Evolutionary conservation across 2,329 filamentous ascomycete species (phyloP), one percentile per base, ranked within the genome.

Genomic region (Claviceps fusiformis): DNA sequence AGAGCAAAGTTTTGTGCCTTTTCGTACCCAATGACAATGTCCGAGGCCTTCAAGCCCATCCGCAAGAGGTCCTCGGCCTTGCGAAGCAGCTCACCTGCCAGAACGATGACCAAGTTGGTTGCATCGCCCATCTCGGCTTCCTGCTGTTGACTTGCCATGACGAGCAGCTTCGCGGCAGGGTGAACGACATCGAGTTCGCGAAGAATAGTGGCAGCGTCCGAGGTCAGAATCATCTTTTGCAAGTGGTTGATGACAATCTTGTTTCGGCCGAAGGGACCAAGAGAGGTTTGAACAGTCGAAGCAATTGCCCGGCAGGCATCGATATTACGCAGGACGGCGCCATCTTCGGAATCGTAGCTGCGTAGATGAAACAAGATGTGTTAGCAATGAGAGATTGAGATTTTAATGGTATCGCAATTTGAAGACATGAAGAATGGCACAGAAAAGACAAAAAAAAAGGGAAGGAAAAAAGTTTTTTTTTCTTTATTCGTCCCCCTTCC

Each of bases 221-320:
- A 97, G 63, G 95, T 98, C 61, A 98, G 79, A 65, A 96, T 95
- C 93, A 98, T 96, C 80, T 98, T 98, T 73, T 95, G 89, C 60
- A 98, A 80, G 75, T 98, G 95, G 79, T 98, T 98, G 79, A 98
- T 97, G 75, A 98, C 89, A 68, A 98, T 91, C 78, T 98, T 98
- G 80, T 98, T 98, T 73, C 93, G 88, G 67, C 93, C 93, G 73
- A 95, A 96, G 58, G 93, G 93, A 53, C 93, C 95, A 41, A 98
- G 81, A 49, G 93, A 97, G 56, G 93, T 97, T 77, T 95, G 90
- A 52, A 98, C 93, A 53, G 93, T 98, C 65, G 87, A 88, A 57
- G 93, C 85, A 72, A 98, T 97, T 62, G 93, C 89, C 61, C 91
- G 83, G 77, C 93, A 98, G 70, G 95, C 93, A 69, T 98, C 95